Evolutionary conservation across 139 green algal genomes (phyloP).

Genomic region (Pycnococcus provasolii): DNA sequence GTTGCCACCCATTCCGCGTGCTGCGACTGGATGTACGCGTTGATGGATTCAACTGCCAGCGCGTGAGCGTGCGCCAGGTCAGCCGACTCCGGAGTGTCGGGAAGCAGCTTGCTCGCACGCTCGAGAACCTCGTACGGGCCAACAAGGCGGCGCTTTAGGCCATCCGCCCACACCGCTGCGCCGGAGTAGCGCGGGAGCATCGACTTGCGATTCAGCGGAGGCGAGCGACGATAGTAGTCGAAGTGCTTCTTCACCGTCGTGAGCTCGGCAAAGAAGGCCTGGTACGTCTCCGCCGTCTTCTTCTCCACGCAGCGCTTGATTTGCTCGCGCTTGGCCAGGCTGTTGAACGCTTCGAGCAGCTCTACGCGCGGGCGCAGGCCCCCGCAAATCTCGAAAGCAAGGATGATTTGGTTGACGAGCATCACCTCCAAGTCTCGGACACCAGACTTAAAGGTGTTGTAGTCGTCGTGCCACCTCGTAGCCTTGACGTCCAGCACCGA

Average conservation of each 20-base stretch:
- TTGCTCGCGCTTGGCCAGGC: conserved; percentile 55
- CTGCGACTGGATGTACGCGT: conserved; percentile 64
- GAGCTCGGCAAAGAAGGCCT: conserved; percentile 58
- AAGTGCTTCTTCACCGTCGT: conserved; percentile 55
- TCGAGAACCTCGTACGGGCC: conserved; percentile 48
- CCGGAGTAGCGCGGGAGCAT: conserved; percentile 57
- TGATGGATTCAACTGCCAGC: conserved; percentile 52
- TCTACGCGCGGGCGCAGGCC: conserved; percentile 17
- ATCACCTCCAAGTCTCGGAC: conserved; percentile 63
- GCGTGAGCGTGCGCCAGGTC: conserved; percentile 54
- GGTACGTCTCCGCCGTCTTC: conserved; percentile 58
- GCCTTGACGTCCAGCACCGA: conserved; percentile 72
- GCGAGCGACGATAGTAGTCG: conserved; percentile 45
- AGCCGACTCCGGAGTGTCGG: conserved; percentile 30
- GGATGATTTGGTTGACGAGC: conserved; percentile 30
- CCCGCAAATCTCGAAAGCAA: conserved; percentile 41
- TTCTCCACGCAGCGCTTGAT: conserved; percentile 55
- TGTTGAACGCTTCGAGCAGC: conserved; percentile 32
- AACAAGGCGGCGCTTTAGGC: conserved; percentile 10
- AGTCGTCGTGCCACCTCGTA: conserved; percentile 76
- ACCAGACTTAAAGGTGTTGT: conserved; percentile 71
- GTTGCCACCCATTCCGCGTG: conserved; percentile 65
- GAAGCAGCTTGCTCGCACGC: conserved; percentile 13
- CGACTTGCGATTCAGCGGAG: conserved; percentile 39
- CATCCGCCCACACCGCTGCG: conserved; percentile 40